Evolutionary conservation across 1,284 basidiomycete genomes (phyloP), one percentile per base, ranked within the genome.

Genomic region (Trichosporon sp.): DNA sequence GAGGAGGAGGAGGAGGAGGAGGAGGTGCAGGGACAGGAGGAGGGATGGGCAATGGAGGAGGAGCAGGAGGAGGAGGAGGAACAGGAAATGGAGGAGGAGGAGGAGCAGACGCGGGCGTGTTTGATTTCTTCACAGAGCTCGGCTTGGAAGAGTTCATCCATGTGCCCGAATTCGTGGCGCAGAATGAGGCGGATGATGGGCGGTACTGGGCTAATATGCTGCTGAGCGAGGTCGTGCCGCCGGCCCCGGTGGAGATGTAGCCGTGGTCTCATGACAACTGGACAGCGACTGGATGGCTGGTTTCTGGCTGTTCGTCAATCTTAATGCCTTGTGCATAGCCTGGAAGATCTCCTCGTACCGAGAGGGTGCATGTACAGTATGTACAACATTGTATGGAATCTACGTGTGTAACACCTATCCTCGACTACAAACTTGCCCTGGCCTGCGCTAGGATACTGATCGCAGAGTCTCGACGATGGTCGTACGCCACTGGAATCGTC

Each of bases 131-230:
- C 23, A 60, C 63, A 21, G 63, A 67, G 46, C 65, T 67, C 7
- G 65, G 65, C 2, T 37, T 67, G 11, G 71, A 71, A 60, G 66
- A 74, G 61, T 71, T 72, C 32, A 69, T 72, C 64, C 63, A 69
- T 8, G 62, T 71, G 36, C 71, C 71, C 4, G 71, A 74, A 19
- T 66, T 70, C 59, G 61, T 67, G 3, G 65, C 68, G 10, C 69
- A 68, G 34, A 64, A 65, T 37, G 66, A 68, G 52, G 60, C 64
- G 2, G 68, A 68, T 29, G 73, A 74, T 37, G 70, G 70, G 23
- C 65, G 72, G 31, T 74, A 72, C 36, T 74, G 73, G 63, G 59
- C 63, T 11, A 64, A 60, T 33, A 64, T 64, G 63, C 40, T 64
- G 40, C 34, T 64, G 16, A 60, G 58, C 14, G 63, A 64, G 31